Evolutionary conservation across 352 stramenopile genomes (phyloP), one percentile per base, ranked within the genome.

Genomic region (Phytophthora constricta): DNA sequence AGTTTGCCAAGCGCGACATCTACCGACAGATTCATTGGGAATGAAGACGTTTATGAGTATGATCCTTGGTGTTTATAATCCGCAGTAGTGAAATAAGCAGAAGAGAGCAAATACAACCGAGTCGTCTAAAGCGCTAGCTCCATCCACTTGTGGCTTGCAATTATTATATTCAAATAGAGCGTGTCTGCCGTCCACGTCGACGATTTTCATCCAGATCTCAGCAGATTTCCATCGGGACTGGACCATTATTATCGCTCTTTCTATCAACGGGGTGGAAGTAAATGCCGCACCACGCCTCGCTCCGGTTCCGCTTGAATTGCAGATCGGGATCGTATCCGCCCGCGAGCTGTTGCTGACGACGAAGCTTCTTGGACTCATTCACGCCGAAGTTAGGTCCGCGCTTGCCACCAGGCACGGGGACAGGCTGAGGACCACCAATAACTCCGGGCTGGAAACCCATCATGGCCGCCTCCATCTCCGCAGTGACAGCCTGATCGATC

Each of bases 391-490:
- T 90, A 16, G 85, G 84, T 4, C 86, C 86, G 8, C 86, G 79
- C 61, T 96, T 96, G 52, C 87, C 87, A 53, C 87, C 87, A 20
- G 86, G 83, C 37, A 96, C 86, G 0, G 87, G 87, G 13, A 93
- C 61, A 0, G 87, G 87, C 67, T 96, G 87, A 17, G 87, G 84
- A 0, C 86, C 87, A 9, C 84, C 86, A 57, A 91, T 65, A 3
- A 87, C 76, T 10, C 87, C 86, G 3, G 87, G 87, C 62, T 94
- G 86, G 62, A 95, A 94, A 7, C 87, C 87, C 81, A 96, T 92
- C 87, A 96, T 96, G 4, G 87, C 87, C 0, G 87, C 87, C 60
- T 96, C 87, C 87, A 96, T 96, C 61, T 96, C 87, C 13, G 87
- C 87, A 2, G 84, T 93, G n/a, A 96, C 81, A 2, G 87, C 78